Base-by-base conservation (phyloP, 2,329 filamentous ascomycete species). In the Paraconiothyrium sp. region DNA sequence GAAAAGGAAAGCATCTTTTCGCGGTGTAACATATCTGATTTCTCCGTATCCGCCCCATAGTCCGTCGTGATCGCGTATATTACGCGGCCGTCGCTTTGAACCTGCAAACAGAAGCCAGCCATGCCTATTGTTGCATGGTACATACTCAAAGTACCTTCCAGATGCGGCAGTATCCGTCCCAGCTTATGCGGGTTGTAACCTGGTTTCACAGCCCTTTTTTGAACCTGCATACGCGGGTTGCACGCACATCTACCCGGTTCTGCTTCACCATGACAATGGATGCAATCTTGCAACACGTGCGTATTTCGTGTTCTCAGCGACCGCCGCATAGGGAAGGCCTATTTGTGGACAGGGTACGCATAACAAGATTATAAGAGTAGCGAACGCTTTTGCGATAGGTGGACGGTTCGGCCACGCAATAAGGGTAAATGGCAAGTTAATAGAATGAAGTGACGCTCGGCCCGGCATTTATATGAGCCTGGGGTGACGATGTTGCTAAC, bases 391-490 rank as follows among this genome's bases (percentile, higher is more conserved):
- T 24, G 16, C 27, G 39, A 55, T 55, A 56, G 54, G 54, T 56
- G 54, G 54, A 56, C 32, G 43, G 14, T 14, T 34, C n/a, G 30
- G 9, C 4, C 16, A 27, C 20, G 43, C 54, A 56, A 56, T 56
- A 20, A 56, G 32, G 22, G 32, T 56, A 56, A 47, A 56, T 56
- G 54, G n/a, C n/a, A 47, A 48, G 9, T 56, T 37, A 56, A 47
- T 47, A 22, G 41, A 27, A 37, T 27, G 37, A 39, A 37, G n/a
- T 47, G 43, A 56, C 32, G 43, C 13, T 56, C 54, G 54, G 54
- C 43, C 54, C 54, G 54, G 54, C 24, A 16, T 41, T 24, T 56
- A 56, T 48, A 48, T 32, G 43, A 48, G 3, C 34, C 37, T 24
- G 16, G 43, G 20, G n/a, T 2, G n/a, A 47, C 8, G 9, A 4